phyloP scores from a whole-genome alignment of 129 eudicot species.

The Flaveria ramosissima region DNA sequence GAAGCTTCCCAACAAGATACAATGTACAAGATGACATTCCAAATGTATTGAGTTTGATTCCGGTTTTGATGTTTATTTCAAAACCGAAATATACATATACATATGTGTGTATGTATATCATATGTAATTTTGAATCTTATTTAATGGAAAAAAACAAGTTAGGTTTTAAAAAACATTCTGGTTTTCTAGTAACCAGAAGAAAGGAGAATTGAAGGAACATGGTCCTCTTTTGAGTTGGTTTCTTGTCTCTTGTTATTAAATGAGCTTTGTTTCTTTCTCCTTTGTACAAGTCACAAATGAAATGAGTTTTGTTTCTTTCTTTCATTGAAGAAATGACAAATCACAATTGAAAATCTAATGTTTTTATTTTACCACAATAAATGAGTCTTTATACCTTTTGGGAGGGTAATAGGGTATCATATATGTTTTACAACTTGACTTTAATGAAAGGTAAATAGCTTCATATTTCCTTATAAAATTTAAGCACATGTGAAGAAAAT shows the following conservation, averaged over 20 bases:
- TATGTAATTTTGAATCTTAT: neutral
- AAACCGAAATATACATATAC: neutral
- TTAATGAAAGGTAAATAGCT: neutral
- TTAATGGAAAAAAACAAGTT: constrained; percentile 26
- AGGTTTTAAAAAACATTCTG: constrained; percentile 35
- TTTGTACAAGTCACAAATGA: constrained; percentile 13
- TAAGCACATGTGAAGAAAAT: neutral
- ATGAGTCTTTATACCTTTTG: neutral
- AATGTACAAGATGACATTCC: constrained; percentile 18
- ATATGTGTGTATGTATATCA: neutral
- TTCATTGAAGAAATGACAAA: neutral
- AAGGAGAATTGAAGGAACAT: constrained; percentile 25
- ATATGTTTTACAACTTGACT: neutral
- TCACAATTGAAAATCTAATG: neutral
- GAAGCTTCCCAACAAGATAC: constrained; percentile 38
- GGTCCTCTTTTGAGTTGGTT: constrained; percentile 19
- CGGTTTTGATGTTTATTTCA: neutral
- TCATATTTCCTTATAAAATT: neutral
- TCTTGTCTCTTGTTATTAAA: constrained; percentile 34
- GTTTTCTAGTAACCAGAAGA: constrained; percentile 27
- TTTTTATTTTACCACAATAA: constrained; percentile 8
- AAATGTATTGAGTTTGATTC: neutral
- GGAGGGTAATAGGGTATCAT: neutral
- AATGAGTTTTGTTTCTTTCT: constrained; percentile 33
- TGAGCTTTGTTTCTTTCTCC: constrained; percentile 32